Base-by-base conservation (phyloP, 352 stramenopile genomes). In the Thalassiosira livingstoniorum region DNA sequence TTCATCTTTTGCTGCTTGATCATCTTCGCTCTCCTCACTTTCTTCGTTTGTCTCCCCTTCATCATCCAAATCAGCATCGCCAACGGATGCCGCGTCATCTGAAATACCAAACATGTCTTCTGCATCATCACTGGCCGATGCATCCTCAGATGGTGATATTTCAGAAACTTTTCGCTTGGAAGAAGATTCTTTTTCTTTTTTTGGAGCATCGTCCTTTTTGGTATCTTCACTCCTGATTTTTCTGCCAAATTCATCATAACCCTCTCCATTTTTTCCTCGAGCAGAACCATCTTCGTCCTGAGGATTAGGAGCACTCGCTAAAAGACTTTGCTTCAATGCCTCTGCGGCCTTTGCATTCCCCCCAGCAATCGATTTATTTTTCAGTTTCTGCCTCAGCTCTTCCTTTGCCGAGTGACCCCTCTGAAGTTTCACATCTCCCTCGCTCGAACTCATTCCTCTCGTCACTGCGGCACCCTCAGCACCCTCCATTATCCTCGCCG, bases 401-500 rank as follows among this genome's bases (percentile, higher is more conserved):
- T 91, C 80, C 43, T 92, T 94, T 1, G 78, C 82, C 18, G 61
- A 23, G 77, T 83, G 47, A 21, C 75, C 74, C 58, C 78, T 68
- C 47, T 86, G 70, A 29, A 91, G 74, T 55, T 84, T 76, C n/a
- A 83, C 64, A 29, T 88, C 74, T 55, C 70, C 75, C 66, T 85
- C 61, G 39, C 74, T 34, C 32, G 58, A 55, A 42, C 32, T 65
- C 23, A 60, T 45, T 32, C 62, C 60, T 11, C 53, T 25, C 11
- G 25, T 63, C 21, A 29, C 37, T 29, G 27, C 75, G 18, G 53
- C 68, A 32, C 13, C 37, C 23, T 74, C 54, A 32, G 82, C 80
- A 27, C 86, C 80, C 32, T 83, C 87, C 65, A 94, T 84, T 53
- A 93, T 91, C 32, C 77, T 75, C 11, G 82, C 86, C 23, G 90